Base-by-base conservation (phyloP, 2,329 filamentous ascomycete species). In the Leptographium wingfieldii region DNA sequence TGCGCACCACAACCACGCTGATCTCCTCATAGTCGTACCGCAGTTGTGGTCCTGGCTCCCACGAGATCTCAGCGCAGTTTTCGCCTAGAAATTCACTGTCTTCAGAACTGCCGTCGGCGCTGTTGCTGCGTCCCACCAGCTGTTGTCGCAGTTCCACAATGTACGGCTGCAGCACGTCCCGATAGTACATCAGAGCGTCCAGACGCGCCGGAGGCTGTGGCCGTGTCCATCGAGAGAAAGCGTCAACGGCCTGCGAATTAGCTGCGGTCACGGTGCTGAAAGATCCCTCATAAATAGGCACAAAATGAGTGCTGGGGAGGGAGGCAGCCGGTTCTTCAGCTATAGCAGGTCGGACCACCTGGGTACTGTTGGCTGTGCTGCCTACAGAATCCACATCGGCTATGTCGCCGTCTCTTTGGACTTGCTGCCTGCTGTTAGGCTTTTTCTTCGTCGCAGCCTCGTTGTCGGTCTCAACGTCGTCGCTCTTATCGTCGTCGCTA, bases 11-110 rank as follows among this genome's bases (percentile, higher is more conserved):
- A 5, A 69, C 73, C 0, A 61, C 60, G 3, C 65, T 64, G 5
- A 76, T 74, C 58, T 65, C 70, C 59, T 55, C 60, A 5, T 69
- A 66, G 51, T 71, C 70, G 4, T 76, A 76, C 61, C 56, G 49
- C n/a, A 61, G 29, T 46, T 59, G 56, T 0, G 58, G 70, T 3
- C 38, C n/a, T 0, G 61, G 62, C 38, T 14, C 22, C 62, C 63
- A 65, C 5, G 35, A 19, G 65, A 16, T 64, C 11, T 61, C 54
- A 19, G 55, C 51, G 10, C 27, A 14, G 29, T 38, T 19, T 25
- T 25, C 55, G 7, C 35, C 27, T 16, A 3, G 55, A 12, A 27
- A 12, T 2, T 25, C 11, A 12, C 5, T 12, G 11, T 55, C 33
- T 7, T 48, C 4, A 2, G 4, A 6, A 27, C 12, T 14, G 10